Evolutionary conservation across 2,329 filamentous ascomycete genomes (phyloP).

Genomic region (Colletotrichum sp.): DNA sequence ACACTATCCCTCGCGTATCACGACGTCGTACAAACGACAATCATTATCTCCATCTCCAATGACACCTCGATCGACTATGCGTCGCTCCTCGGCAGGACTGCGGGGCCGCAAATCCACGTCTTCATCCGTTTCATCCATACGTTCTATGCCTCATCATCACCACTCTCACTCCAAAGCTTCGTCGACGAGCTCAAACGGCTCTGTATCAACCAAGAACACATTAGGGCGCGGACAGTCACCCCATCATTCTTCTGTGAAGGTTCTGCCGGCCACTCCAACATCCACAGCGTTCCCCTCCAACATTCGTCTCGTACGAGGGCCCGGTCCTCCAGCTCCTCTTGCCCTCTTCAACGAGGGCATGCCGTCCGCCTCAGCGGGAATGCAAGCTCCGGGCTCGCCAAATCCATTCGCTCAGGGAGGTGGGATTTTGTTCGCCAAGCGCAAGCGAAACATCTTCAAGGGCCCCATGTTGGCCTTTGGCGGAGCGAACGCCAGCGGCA

Average conservation of each 20-base stretch:
- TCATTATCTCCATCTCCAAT: constrained; percentile 87
- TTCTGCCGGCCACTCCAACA: constrained; percentile 90
- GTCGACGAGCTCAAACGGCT: constrained; percentile 84
- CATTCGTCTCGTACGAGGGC: constrained; percentile 78
- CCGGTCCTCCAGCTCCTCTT: constrained; percentile 54
- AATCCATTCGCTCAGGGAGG: constrained; percentile 60
- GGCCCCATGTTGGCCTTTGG: constrained; percentile 72
- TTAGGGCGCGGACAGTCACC: constrained; percentile 73
- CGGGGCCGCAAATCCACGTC: constrained; percentile 95
- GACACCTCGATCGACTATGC: constrained; percentile 85
- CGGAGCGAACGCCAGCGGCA: constrained; percentile 36
- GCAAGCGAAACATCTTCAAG: constrained; percentile 84
- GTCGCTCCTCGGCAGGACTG: constrained; percentile 82
- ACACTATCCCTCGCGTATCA: constrained; percentile 35
- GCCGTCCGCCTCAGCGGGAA: constrained; percentile 39
- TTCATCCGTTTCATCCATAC: constrained; percentile 90
- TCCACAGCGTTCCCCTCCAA: constrained; percentile 79
- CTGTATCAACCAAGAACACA: constrained; percentile 72
- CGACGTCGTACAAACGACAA: constrained; percentile 68
- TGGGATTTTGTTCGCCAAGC: constrained; percentile 75
- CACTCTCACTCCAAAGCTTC: constrained; percentile 94
- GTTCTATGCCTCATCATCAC: constrained; percentile 86
- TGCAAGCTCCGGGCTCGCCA: constrained; percentile 55
- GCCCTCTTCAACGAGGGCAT: constrained; percentile 65
- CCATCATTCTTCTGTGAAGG: constrained; percentile 90